phyloP scores from a whole-genome alignment of 805 yeast species.

The Candida chauliodis region DNA sequence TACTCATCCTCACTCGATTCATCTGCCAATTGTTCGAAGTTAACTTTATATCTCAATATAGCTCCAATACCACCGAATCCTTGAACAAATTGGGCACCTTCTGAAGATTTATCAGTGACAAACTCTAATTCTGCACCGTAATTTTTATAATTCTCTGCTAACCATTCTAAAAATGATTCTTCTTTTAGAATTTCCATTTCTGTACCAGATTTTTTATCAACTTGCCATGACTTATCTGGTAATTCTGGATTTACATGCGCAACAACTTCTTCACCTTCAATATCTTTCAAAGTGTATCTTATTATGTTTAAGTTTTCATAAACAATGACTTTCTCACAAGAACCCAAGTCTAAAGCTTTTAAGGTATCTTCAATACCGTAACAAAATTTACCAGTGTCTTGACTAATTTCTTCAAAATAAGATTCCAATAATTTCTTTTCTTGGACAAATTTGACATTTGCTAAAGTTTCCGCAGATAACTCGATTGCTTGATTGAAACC shows the following conservation, averaged over 20 bases:
- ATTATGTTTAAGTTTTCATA: constrained; percentile 85
- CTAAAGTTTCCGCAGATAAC: constrained; percentile 91
- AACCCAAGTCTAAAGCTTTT: constrained; percentile 94
- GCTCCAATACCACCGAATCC: constrained; percentile 99
- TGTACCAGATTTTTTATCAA: constrained; percentile 81
- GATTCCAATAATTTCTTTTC: constrained; percentile 91
- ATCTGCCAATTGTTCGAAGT: constrained; percentile 90
- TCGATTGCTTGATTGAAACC: constrained; percentile 99
- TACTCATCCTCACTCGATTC: constrained; percentile 83
- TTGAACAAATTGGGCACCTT: constrained; percentile 96
- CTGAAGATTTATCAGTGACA: constrained; percentile 93
- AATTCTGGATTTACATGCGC: constrained; percentile 71
- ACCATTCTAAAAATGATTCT: constrained; percentile 89
- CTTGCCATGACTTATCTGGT: constrained; percentile 68
- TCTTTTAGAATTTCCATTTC: constrained; percentile 91
- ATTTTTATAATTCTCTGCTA: constrained; percentile 91
- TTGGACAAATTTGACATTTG: constrained; percentile 96
- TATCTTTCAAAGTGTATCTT: constrained; percentile 79
- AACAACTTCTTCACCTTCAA: constrained; percentile 73
- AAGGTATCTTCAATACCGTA: constrained; percentile 96
- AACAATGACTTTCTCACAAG: constrained; percentile 89
- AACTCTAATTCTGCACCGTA: constrained; percentile 96
- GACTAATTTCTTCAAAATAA: constrained; percentile 96
- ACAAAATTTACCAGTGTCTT: constrained; percentile 96
- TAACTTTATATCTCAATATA: constrained; percentile 89